Evolutionary conservation across 768 basidiomycete genomes (phyloP).

Genomic region (Collybia sp.): DNA sequence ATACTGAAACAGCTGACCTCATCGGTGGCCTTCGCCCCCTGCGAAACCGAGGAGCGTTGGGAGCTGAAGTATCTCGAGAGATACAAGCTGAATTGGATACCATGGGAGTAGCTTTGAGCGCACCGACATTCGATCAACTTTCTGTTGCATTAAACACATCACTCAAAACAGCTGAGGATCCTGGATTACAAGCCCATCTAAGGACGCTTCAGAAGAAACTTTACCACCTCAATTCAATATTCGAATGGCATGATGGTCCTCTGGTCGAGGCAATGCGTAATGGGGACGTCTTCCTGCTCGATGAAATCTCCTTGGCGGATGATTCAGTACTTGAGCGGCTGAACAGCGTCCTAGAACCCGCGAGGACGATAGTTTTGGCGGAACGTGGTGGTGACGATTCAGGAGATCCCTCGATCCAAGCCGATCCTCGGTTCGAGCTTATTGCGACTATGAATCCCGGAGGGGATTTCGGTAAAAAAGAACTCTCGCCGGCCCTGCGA

Average conservation of each 20-base stretch:
- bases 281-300: conserved; percentile 86
- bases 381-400: conserved; percentile 81
- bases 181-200: conserved; percentile 25
- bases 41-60: conserved; percentile 61
- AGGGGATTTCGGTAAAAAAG: conserved; percentile 98
- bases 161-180: conserved; percentile 15
- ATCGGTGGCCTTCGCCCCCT: conserved; percentile 91
- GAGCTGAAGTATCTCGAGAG: conserved; percentile 45
- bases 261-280: conserved; percentile 85
- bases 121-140: conserved; percentile 21
- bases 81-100: conserved; percentile 34
- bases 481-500: conserved; percentile 91
- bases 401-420: conserved; percentile 63
- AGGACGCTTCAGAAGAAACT: conserved; percentile 39
- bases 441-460: conserved; percentile 99
- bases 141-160: conserved; percentile 17
- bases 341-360: conserved; percentile 95
- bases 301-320: conserved; percentile 96
- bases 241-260: conserved; percentile 98
- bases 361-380: conserved; percentile 83
- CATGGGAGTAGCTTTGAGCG: conserved; percentile 27
- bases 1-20: conserved; percentile 95
- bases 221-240: conserved; percentile 63
- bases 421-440: conserved; percentile 73
- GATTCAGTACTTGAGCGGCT: conserved; percentile 96